Evolutionary conservation across 2,329 filamentous ascomycete genomes (phyloP), one percentile per base, ranked within the genome.

Genomic region (Nakataea oryzae): DNA sequence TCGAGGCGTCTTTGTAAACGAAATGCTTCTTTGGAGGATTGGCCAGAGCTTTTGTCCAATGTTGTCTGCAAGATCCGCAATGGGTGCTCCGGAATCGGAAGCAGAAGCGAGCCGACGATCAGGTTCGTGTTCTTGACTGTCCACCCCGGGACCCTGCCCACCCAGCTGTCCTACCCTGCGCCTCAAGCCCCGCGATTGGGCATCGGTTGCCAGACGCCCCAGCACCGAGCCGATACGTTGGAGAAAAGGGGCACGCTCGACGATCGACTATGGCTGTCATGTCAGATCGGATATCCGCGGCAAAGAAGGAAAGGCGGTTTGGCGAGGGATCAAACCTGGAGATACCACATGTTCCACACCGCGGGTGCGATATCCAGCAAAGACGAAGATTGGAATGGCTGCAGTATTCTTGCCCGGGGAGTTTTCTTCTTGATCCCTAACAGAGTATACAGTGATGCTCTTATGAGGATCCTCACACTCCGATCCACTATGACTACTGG

Each of bases 281-380:
- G 41, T 50, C 41, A 50, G 41, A 11, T 2, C 41, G 9, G 3
- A 11, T 24, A n/a, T 24, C 21, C 41, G 11, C 8, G 7, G 24
- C 24, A 6, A 1, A 8, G 7, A 50, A n/a, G 21, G 8, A 8
- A 50, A 28, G 26, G 28, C 26, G 54, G 11, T 24, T 29, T 56
- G 24, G 26, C 12, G 29, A 13, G 41, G 54, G 17, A 24, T 11
- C 64, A 0, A 63, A 65, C 66, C 62, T 64, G 61, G 21, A 69
- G 64, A 32, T 65, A 63, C 12, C 59, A 34, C 4, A 62, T 34
- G 55, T 64, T 68, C 65, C 66, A 69, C 13, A 65, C 65, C 1
- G 66, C 65, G 2, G 67, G 67, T 1, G 67, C 67, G 12, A 69
- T 60, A 11, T 64, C 62, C 1, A 66, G 30, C 2, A 69, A 60